Evolutionary conservation across 345 rosid genomes (phyloP), one percentile per base, ranked within the genome.

Genomic region (Hibiscus trionum): DNA sequence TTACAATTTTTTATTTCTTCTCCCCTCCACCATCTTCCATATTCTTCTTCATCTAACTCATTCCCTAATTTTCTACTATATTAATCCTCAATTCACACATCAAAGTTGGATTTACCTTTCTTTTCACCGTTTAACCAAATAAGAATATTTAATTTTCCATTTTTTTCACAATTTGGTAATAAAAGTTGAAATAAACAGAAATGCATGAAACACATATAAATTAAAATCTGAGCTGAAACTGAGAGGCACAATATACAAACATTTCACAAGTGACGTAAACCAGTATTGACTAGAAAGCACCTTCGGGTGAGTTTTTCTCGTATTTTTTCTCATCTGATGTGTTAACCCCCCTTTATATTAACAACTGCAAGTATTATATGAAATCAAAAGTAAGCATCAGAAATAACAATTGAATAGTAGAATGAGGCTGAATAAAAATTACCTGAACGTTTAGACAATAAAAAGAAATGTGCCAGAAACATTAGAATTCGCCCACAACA

Each of bases 401-500:
- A 58, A 61, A 58, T 49, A 52, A 70, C 52, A 53, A 49, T n/a
- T 16, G 27, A 72, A 47, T 17, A 47, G 37, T 37, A 44, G 39
- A 69, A 24, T 5, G 46, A 19, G 52, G 33, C 63, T 58, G 31
- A 74, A 71, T 66, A 74, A 24, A 66, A 76, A 55, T 17, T 83
- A 90, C 99, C 99, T 78, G 99, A 95, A 57, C 98, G 97, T 75
- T 95, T 97, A 0, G 98, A 95, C 26, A 95, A 67, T 4, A 98
- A 98, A 70, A 95, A 92, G 80, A 95, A 93, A 77, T 95, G 97
- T 55, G 99, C 98, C 73, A 95, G 81, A 73, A 95, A 92, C 97
- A 90, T 90, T 73, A 95, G 98, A 75, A 95, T 95, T 55, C 96
- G 86, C 77, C 99, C 99, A 70, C 98, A 95, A 71, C 90, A 93